Evolutionary conservation across 2,329 filamentous ascomycete genomes (phyloP).

Genomic region (Colletotrichum sp.): DNA sequence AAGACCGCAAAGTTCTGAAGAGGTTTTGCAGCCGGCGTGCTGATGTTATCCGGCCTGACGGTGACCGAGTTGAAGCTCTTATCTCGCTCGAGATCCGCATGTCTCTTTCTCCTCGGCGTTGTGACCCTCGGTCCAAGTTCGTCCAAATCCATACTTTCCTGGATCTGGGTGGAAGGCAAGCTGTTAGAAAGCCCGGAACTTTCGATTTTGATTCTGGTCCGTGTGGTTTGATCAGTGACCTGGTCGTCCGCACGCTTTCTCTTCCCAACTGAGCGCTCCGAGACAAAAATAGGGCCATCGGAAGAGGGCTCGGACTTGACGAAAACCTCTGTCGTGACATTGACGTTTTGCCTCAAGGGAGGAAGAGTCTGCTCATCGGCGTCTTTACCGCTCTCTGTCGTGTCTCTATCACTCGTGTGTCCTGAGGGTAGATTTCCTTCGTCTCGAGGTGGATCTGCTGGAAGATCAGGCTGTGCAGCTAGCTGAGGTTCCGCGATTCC

Average conservation of each 20-base stretch:
- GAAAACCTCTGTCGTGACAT: background rate
- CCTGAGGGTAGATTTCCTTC: background rate
- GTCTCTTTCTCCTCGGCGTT: constrained; percentile 44
- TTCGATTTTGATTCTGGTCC: constrained; percentile 49
- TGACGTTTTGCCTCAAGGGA: background rate
- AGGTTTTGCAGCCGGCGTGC: constrained; percentile 24
- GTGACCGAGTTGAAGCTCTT: background rate
- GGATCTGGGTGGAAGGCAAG: constrained; percentile 30
- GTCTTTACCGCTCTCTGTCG: background rate
- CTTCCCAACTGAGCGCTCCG: constrained; percentile 54
- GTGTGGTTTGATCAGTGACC: constrained; percentile 22
- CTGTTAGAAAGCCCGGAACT: constrained; percentile 30
- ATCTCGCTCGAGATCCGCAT: background rate
- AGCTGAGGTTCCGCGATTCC: background rate
- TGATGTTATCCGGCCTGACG: constrained; percentile 7
- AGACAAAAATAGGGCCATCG: constrained; percentile 55
- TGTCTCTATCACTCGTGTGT: background rate
- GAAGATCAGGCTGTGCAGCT: background rate
- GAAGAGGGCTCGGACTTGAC: constrained; percentile 60
- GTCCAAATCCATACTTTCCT: constrained; percentile 68
- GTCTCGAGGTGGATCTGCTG: background rate
- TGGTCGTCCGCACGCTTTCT: constrained; percentile 37
- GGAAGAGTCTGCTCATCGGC: constrained; percentile 1
- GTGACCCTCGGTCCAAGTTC: constrained; percentile 47
- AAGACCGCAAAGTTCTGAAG: constrained; percentile 32